Evolutionary conservation across 1,139 yeast genomes (phyloP).

Genomic region (Yamadazyma dendronema): DNA sequence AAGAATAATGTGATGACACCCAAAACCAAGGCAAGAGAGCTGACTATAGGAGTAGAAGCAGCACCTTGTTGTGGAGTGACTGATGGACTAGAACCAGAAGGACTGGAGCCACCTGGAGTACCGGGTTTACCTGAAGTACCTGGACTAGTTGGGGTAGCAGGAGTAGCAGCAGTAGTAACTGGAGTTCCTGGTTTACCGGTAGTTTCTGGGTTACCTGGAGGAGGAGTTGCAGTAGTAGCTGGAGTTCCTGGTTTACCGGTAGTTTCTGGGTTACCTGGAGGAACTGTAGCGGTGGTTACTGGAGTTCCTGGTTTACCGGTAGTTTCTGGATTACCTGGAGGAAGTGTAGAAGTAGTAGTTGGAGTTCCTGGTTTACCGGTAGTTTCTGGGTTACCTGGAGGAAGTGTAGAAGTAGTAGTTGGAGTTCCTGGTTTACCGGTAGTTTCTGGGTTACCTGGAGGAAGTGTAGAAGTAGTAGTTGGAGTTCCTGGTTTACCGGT

Average conservation of each 20-base stretch:
- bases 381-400: neutral
- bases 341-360: constrained; percentile 1
- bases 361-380: constrained; percentile 2
- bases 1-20: neutral
- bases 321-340: constrained; percentile 2
- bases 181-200: constrained; percentile 1
- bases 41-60: neutral
- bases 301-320: constrained; percentile 1
- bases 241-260: constrained; percentile 1
- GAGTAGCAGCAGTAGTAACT: constrained; percentile 2
- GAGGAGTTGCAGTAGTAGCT: constrained; percentile 1
- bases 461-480: constrained; percentile 1
- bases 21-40: neutral
- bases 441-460: neutral
- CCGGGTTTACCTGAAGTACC: neutral
- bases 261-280: neutral
- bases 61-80: constrained; percentile 1
- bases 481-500: constrained; percentile 1
- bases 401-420: neutral
- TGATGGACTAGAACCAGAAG: constrained; percentile 1
- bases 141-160: constrained; percentile 1
- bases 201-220: neutral
- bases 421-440: neutral
- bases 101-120: neutral
- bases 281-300: constrained; percentile 1